phyloP scores from a whole-genome alignment of 2,329 filamentous ascomycete species.

The Uncinocarpus reesii region DNA sequence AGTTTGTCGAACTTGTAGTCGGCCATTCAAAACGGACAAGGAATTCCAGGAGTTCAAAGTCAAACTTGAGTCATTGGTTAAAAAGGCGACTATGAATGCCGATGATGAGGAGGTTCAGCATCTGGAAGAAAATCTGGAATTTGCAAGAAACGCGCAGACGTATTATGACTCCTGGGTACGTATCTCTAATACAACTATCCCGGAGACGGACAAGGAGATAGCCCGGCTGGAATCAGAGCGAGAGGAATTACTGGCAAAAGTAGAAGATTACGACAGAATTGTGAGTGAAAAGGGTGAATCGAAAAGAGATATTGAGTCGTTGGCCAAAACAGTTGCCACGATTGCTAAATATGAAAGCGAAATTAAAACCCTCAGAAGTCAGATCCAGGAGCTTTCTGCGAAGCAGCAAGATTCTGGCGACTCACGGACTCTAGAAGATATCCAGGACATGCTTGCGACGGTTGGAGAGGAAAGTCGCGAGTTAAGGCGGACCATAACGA shows the following conservation, averaged over 20 bases:
- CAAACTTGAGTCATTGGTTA: conserved; percentile 51
- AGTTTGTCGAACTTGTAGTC: conserved; percentile 65
- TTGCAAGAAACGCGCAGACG: conserved; percentile 52
- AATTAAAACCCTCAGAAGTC: conserved; percentile 57
- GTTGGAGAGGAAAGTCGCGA: conserved; percentile 57
- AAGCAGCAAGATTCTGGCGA: conserved; percentile 60
- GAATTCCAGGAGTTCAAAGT: conserved; percentile 53
- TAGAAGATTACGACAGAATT: conserved; percentile 58
- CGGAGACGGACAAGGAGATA: conserved; percentile 55
- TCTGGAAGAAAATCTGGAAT: conserved; percentile 52
- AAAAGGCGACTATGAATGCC: conserved; percentile 41
- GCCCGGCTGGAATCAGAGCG: conserved; percentile 52
- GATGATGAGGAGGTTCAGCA: conserved; percentile 54
- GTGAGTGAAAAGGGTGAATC: conserved; percentile 54
- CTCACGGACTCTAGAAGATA: conserved; percentile 66
- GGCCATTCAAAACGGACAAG: conserved; percentile 53
- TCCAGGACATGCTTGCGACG: conserved; percentile 62
- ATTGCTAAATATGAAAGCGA: conserved; percentile 65
- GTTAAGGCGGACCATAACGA: conserved; percentile 54
- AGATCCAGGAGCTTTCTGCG: conserved; percentile 63
- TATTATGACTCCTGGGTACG: conserved; percentile 66
- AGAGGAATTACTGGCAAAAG: conserved; percentile 47
- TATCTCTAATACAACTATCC: conserved; percentile 58
- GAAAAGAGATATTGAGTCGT: conserved; percentile 62
- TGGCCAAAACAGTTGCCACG: conserved; percentile 63